These are phyloP conservation scores for Ganoderma leucocontextum DNA, from an alignment of 1,284 basidiomycete species.

Conservation along the genomic window DNA sequence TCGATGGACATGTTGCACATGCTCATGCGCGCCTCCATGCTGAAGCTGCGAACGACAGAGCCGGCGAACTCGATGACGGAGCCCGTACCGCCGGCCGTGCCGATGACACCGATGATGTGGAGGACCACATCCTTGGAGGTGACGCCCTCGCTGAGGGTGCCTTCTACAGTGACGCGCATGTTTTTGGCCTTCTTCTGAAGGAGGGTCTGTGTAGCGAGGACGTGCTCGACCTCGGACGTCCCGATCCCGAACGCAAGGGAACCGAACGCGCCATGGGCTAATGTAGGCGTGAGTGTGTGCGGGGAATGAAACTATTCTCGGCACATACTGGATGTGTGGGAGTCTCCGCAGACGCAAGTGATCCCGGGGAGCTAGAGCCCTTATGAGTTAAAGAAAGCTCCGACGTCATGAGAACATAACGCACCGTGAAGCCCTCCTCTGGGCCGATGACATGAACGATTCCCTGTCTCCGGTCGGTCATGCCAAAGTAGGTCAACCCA, in stretches of 20 bases:
- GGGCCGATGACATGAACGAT: conserved; percentile 98
- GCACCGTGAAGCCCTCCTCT: conserved; percentile 93
- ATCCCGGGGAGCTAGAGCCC: conserved; percentile 85
- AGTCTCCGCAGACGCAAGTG: conserved; percentile 96
- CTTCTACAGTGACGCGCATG: conserved; percentile 94
- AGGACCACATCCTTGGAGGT: conserved; percentile 96
- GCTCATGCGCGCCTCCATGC: conserved; percentile 97
- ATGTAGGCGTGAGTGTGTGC: not conserved
- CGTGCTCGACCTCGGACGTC: conserved; percentile 97
- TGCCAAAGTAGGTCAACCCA: conserved; percentile 94
- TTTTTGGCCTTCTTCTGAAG: conserved; percentile 94
- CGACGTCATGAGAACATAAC: conserved; percentile 30
- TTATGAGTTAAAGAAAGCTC: conserved; percentile 68
- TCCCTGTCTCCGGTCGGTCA: conserved; percentile 91
- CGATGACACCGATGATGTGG: conserved; percentile 93
- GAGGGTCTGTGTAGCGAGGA: conserved; percentile 94
- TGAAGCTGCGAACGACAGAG: conserved; percentile 89
- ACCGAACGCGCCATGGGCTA: conserved; percentile 95
- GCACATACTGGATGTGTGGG: conserved; percentile 86
- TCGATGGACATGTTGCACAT: conserved; percentile 99
- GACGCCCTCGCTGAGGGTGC: conserved; percentile 86
- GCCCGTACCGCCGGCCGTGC: conserved; percentile 94
- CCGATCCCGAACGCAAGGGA: conserved; percentile 97
- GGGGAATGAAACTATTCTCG: not conserved
- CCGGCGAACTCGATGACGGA: conserved; percentile 95